Percentiles rank a stretch among this genome's conserved stretches.
Evolutionary conservation across 257 asterid genomes (phyloP).

Genomic region (Solanum corneliomulleri): DNA sequence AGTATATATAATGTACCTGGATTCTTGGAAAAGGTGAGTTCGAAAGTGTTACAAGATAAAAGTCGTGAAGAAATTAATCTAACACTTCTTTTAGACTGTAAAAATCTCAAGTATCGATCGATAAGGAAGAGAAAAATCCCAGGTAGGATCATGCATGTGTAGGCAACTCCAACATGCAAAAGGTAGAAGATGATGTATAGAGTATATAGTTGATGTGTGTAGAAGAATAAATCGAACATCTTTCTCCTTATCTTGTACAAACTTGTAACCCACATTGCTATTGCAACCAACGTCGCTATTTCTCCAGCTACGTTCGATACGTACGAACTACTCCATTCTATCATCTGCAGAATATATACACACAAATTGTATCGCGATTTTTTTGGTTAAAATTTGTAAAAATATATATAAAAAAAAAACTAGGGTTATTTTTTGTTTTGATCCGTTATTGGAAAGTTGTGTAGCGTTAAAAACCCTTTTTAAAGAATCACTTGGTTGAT

Average conservation of each 20-base stretch:
- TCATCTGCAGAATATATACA: slow-evolving; percentile 26
- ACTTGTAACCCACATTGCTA: slow-evolving; percentile 50
- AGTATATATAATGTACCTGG: slow-evolving; percentile 20
- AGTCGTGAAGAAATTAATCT: slow-evolving; percentile 29
- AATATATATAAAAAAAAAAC: not conserved
- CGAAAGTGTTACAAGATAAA: slow-evolving; percentile 42
- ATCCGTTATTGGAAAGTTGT: not conserved
- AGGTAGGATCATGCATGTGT: slow-evolving; percentile 55
- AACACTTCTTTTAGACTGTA: slow-evolving; percentile 37
- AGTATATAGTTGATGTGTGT: slow-evolving; percentile 41
- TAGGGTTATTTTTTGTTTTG: not conserved
- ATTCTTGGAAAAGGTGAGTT: slow-evolving; percentile 52
- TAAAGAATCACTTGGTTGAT: not conserved
- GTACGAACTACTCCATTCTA: slow-evolving; percentile 48
- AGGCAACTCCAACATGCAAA: slow-evolving; percentile 60
- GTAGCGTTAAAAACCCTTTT: not conserved
- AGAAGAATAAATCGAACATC: slow-evolving; percentile 47
- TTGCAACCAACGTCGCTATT: slow-evolving; percentile 29
- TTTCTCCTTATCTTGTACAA: slow-evolving; percentile 42
- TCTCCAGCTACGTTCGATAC: slow-evolving; percentile 55
- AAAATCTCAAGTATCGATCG: slow-evolving; percentile 47
- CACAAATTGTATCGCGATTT: not conserved
- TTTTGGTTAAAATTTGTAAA: not conserved
- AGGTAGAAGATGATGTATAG: slow-evolving; percentile 42
- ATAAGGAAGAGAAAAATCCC: slow-evolving; percentile 55